phyloP scores from a whole-genome alignment of 352 stramenopile genomes.

The Phytophthora ohioensis region DNA sequence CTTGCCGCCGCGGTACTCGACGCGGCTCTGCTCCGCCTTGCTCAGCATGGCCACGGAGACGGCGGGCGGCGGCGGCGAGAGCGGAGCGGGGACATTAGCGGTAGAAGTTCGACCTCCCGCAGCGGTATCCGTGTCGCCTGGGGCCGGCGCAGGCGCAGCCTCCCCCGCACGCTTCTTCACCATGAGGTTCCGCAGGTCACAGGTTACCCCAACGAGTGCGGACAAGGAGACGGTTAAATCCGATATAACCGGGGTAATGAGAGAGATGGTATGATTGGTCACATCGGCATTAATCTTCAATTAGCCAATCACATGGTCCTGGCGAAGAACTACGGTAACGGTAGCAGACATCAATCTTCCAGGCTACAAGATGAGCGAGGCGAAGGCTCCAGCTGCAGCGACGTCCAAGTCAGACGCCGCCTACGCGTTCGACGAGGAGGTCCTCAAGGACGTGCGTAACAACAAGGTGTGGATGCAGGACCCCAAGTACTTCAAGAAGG shows the following conservation, averaged over 20 bases:
- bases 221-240: constrained; percentile 9
- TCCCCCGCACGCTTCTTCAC: constrained; percentile 53
- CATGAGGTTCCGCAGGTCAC: constrained; percentile 35
- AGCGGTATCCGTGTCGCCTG: constrained; percentile 16
- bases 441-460: constrained; percentile 86
- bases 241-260: constrained; percentile 2
- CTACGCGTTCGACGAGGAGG: constrained; percentile 86
- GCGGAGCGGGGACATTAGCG: neutral
- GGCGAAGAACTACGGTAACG: too few relatives aligned
- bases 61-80: constrained; percentile 36
- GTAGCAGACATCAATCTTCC: constrained; percentile 31
- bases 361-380: constrained; percentile 34
- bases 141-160: constrained; percentile 15
- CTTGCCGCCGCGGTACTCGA: constrained; percentile 62
- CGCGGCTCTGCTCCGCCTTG: constrained; percentile 61
- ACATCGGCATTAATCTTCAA: neutral
- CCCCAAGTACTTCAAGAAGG: constrained; percentile 96
- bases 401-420: constrained; percentile 65
- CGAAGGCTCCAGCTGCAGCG: constrained; percentile 20
- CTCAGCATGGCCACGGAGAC: constrained; percentile 68
- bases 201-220: constrained; percentile 7
- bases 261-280: neutral
- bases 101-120: neutral
- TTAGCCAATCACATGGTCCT: too few relatives aligned
- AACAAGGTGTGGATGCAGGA: constrained; percentile 93